These are phyloP conservation scores for Melampsora larici-populina DNA, from an alignment of 1,284 basidiomycete species.

Conservation along the genomic window DNA sequence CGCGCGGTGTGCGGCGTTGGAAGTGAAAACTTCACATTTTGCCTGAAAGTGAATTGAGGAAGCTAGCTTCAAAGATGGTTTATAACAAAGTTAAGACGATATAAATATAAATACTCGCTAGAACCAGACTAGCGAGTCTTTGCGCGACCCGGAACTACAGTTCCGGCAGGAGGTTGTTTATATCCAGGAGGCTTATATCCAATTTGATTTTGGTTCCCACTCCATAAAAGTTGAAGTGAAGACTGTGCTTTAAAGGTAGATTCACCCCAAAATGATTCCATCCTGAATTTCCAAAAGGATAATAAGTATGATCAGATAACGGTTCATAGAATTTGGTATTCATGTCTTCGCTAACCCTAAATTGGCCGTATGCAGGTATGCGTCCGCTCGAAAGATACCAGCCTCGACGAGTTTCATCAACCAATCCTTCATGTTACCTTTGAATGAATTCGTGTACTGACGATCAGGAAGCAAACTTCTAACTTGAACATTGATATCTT, in stretches of 20 bases:
- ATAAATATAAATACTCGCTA: no score
- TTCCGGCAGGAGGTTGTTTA: not conserved
- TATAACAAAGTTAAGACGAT: no score
- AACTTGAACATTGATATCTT: not conserved
- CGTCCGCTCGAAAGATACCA: not conserved
- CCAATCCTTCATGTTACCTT: not conserved
- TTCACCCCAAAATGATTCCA: not conserved
- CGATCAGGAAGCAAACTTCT: not conserved
- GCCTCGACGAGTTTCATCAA: not conserved
- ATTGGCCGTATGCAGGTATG: not conserved
- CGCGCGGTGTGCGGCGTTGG: no score
- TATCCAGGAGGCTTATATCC: not conserved
- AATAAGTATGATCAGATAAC: not conserved
- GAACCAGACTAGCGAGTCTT: not conserved
- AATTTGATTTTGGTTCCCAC: not conserved
- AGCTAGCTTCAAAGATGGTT: no score
- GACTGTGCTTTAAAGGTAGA: not conserved
- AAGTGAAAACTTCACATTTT: no score
- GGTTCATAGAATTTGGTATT: not conserved
- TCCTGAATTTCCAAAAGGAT: not conserved
- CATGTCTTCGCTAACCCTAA: not conserved
- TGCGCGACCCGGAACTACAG: not conserved
- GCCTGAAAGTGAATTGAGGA: no score
- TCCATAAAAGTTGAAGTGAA: not conserved
- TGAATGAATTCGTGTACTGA: not conserved